These are phyloP conservation scores for Candida lessepsii DNA, from an alignment of 805 yeast genomes.

Conservation along the genomic window DNA sequence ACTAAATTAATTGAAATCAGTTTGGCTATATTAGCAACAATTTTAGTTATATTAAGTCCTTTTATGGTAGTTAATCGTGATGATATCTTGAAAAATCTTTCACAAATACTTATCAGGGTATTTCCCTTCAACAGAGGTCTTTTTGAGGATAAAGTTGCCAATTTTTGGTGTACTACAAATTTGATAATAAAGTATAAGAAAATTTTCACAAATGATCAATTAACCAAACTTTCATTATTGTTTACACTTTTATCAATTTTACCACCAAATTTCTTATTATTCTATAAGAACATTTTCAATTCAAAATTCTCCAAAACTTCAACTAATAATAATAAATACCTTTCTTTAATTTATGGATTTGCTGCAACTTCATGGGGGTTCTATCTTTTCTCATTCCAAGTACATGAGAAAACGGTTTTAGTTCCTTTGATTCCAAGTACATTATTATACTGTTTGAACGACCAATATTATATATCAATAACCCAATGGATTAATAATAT, in stretches of 20 bases:
- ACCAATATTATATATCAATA: slow-evolving; percentile 63
- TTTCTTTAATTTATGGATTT: slow-evolving; percentile 58
- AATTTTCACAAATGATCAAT: slow-evolving; percentile 51
- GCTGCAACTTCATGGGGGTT: slow-evolving; percentile 85
- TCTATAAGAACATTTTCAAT: slow-evolving; percentile 34
- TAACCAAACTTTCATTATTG: slow-evolving; percentile 57
- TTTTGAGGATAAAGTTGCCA: slow-evolving; percentile 96
- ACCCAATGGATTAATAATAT: slow-evolving; percentile 86
- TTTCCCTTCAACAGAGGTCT: slow-evolving; percentile 93
- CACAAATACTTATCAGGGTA: slow-evolving; percentile 62
- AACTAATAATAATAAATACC: slow-evolving; percentile 15
- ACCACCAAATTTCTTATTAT: slow-evolving; percentile 31
- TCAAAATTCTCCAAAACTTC: slow-evolving; percentile 16
- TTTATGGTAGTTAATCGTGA: slow-evolving; percentile 36
- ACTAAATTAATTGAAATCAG: slow-evolving; percentile 62
- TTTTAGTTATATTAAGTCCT: slow-evolving; percentile 56
- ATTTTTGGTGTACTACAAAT: slow-evolving; percentile 96
- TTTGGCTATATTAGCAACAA: slow-evolving; percentile 56
- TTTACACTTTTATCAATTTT: slow-evolving; percentile 45
- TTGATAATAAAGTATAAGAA: slow-evolving; percentile 67
- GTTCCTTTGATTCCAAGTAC: slow-evolving; percentile 86
- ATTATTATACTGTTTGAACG: slow-evolving; percentile 55
- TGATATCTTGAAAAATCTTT: slow-evolving; percentile 26
- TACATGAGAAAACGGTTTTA: slow-evolving; percentile 89
- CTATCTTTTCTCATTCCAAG: slow-evolving; percentile 89